Percentiles rank a stretch among this genome's conserved stretches.
phyloP scores from a whole-genome alignment of 1,284 basidiomycete species.

The Ustilago loliicola region DNA sequence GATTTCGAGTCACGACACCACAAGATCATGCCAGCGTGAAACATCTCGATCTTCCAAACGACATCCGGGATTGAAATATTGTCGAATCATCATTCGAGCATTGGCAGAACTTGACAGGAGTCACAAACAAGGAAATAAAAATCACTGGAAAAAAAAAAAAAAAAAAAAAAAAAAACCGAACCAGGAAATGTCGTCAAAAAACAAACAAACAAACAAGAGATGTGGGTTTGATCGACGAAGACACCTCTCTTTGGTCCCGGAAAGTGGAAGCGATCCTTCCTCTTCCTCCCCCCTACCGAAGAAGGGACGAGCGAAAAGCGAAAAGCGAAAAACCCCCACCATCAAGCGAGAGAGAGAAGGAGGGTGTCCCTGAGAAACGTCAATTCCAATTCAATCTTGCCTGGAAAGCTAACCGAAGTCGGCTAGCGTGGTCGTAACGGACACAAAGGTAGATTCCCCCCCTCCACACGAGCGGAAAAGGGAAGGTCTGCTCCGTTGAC shows the following conservation, averaged over 20 bases:
- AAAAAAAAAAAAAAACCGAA: too few relatives aligned
- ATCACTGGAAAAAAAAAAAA: too few relatives aligned
- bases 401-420: neutral
- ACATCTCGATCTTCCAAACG: too few relatives aligned
- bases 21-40: too few relatives aligned
- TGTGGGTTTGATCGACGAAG: conserved; percentile 1
- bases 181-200: neutral
- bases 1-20: too few relatives aligned
- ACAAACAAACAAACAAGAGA: neutral
- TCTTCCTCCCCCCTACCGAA: neutral
- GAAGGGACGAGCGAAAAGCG: neutral
- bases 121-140: too few relatives aligned
- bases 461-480: too few relatives aligned
- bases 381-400: conserved; percentile 2
- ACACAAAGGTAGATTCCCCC: neutral
- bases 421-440: neutral
- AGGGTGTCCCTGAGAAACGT: conserved; percentile 14
- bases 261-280: conserved; percentile 1
- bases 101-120: too few relatives aligned
- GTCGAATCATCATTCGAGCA: too few relatives aligned
- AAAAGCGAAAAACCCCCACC: conserved; percentile 9
- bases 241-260: neutral
- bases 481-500: neutral
- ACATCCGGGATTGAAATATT: too few relatives aligned
- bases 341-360: neutral